Percentiles rank a stretch among this genome's conserved stretches.
Evolutionary conservation across 805 yeast genomes (phyloP).

Genomic region (Gaillardinia entomophila): DNA sequence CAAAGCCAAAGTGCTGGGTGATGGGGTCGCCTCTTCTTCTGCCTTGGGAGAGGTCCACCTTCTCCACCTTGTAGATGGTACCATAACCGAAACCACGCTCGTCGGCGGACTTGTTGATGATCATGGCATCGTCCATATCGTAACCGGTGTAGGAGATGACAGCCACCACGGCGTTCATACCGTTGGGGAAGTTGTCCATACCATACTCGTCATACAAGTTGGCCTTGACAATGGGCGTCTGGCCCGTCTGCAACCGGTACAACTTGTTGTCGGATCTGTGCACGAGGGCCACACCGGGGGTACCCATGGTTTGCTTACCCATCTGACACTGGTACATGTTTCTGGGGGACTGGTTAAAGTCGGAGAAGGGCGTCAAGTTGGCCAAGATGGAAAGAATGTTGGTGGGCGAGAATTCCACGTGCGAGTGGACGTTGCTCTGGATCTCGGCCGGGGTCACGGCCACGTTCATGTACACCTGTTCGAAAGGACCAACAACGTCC

Average conservation of each 20-base stretch:
- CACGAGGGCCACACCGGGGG: conserved; percentile 92
- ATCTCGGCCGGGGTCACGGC: conserved; percentile 95
- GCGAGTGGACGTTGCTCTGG: conserved; percentile 72
- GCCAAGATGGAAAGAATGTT: conserved; percentile 92
- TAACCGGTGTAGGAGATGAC: conserved; percentile 98
- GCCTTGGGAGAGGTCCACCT: conserved; percentile 70
- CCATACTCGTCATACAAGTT: conserved; percentile 92
- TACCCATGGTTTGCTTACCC: conserved; percentile 99
- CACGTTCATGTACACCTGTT: conserved; percentile 93
- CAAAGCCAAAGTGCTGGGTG: conserved; percentile 91
- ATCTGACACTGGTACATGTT: conserved; percentile 99
- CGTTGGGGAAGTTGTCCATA: conserved; percentile 97
- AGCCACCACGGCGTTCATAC: conserved; percentile 97
- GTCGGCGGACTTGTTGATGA: conserved; percentile 92
- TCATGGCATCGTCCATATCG: conserved; percentile 99
- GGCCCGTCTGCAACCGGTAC: conserved; percentile 90
- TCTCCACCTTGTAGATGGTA: conserved; percentile 91
- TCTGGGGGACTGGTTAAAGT: conserved; percentile 98
- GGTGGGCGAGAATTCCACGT: conserved; percentile 93
- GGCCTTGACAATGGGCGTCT: conserved; percentile 95
- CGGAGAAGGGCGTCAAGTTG: conserved; percentile 95
- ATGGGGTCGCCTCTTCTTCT: conserved; percentile 92
- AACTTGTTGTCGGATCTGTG: conserved; percentile 94
- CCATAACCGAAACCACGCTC: conserved; percentile 98
- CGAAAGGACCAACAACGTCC: conserved; percentile 95